Percentiles rank a stretch among this genome's conserved stretches.
Conservation (phyloP, 2,329 filamentous ascomycete species). For the Penicillium polonicum region DNA sequence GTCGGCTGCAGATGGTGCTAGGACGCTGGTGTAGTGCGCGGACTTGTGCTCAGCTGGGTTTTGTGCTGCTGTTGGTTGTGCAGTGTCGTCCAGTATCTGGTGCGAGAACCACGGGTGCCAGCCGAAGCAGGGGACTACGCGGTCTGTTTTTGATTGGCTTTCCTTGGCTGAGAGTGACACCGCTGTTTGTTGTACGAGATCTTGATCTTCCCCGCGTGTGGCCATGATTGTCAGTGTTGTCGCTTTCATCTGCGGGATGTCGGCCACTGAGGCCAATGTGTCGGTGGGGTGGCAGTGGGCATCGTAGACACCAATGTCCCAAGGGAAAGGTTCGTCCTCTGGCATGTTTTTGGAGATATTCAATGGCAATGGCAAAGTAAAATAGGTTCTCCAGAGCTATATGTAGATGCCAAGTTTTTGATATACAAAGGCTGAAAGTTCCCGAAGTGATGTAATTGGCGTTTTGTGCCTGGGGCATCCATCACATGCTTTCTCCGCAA, state of each 20-base stretch:
- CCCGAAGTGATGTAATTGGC: slow-evolving; percentile 7
- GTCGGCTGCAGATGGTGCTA: slow-evolving; percentile 49
- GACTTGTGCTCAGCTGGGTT: slow-evolving; percentile 33
- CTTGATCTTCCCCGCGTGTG: slow-evolving; percentile 61
- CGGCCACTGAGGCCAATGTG: slow-evolving; percentile 56
- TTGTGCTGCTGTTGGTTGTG: slow-evolving; percentile 8
- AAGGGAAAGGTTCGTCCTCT: slow-evolving; percentile 50
- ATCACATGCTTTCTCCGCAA: slow-evolving; percentile 13
- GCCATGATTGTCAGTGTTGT: slow-evolving; percentile 62
- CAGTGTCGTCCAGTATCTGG: slow-evolving; percentile 53
- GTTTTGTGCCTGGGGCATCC: slow-evolving; percentile 14
- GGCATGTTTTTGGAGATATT: background rate
- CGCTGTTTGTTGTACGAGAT: slow-evolving; percentile 55
- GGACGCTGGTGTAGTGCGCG: slow-evolving; percentile 55
- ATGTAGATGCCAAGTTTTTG: background rate
- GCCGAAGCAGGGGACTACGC: slow-evolving; percentile 61
- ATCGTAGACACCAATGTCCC: slow-evolving; percentile 62
- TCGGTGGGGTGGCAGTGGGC: slow-evolving; percentile 68
- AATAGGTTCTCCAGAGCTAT: background rate
- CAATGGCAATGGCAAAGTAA: background rate
- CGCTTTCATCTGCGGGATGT: slow-evolving; percentile 58
- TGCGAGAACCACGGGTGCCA: slow-evolving; percentile 71
- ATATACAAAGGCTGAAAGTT: background rate
- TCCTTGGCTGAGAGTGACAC: slow-evolving; percentile 24
- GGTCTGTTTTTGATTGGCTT: slow-evolving; percentile 31